Percentiles rank a stretch among this genome's conserved stretches.
Conservation (phyloP, 257 asterid genomes). For the Solanum piurae region DNA sequence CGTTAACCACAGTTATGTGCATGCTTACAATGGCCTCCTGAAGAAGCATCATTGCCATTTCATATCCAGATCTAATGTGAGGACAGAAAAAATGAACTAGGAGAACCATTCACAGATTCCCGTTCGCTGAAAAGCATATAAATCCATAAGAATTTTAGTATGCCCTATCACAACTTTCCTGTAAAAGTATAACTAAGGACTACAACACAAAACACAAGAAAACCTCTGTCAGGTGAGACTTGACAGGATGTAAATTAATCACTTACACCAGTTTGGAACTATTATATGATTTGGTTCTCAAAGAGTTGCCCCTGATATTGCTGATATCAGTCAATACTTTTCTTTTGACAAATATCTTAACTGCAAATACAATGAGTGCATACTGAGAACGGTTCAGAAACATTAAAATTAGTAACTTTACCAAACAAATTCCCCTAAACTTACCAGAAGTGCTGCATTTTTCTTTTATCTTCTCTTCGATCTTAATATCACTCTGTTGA, state of each 20-base stretch:
- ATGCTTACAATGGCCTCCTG: neutral
- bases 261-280: constrained; percentile 44
- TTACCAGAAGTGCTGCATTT: constrained; percentile 35
- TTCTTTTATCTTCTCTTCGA: constrained; percentile 37
- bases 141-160: neutral
- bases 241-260: neutral
- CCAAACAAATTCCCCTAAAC: constrained; percentile 1
- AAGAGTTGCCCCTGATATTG: constrained; percentile 41
- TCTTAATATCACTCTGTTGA: constrained; percentile 31
- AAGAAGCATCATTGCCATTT: neutral
- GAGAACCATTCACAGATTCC: neutral
- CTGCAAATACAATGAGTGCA: constrained; percentile 26
- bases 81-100: neutral
- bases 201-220: neutral
- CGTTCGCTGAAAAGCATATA: neutral
- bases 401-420: neutral
- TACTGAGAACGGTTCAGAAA: neutral
- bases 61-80: neutral
- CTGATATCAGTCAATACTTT: constrained; percentile 75
- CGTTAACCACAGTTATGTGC: neutral
- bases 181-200: neutral
- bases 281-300: constrained; percentile 28
- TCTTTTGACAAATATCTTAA: constrained; percentile 40
- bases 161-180: neutral
- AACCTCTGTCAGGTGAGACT: neutral